Evolutionary conservation across 2,329 filamentous ascomycete species (phyloP).

Genomic region (Paecilomyces sp.): DNA sequence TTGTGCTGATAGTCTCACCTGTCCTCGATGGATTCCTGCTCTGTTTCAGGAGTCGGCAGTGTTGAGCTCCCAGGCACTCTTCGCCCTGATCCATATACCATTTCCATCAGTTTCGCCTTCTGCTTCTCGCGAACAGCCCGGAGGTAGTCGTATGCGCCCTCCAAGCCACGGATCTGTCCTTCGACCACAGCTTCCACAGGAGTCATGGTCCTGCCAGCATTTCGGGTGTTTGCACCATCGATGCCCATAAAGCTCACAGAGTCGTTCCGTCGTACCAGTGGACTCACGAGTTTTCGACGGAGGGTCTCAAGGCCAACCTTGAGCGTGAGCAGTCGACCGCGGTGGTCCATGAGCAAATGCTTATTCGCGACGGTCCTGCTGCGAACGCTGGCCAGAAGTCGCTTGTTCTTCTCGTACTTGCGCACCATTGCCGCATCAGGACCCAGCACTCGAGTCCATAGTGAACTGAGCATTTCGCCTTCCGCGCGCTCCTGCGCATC

Average conservation of each 20-base stretch:
- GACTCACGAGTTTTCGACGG: constrained; percentile 73
- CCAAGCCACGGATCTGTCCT: constrained; percentile 76
- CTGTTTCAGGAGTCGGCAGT: constrained; percentile 12
- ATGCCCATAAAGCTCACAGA: constrained; percentile 32
- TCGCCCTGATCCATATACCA: constrained; percentile 56
- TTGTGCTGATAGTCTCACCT: neutral
- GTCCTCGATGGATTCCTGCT: constrained; percentile 7
- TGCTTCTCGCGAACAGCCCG: constrained; percentile 69
- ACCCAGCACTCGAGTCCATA: constrained; percentile 83
- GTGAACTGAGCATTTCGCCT: constrained; percentile 69
- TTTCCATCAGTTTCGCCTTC: constrained; percentile 75
- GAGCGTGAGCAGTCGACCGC: constrained; percentile 71
- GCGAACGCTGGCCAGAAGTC: constrained; percentile 69
- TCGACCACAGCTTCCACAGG: constrained; percentile 51
- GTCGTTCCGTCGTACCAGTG: constrained; percentile 65
- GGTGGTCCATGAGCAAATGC: constrained; percentile 76
- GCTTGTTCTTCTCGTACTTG: constrained; percentile 88
- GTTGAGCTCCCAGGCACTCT: constrained; percentile 18
- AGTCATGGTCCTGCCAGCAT: constrained; percentile 58
- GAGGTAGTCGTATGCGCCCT: constrained; percentile 72
- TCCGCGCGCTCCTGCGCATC: constrained; percentile 73
- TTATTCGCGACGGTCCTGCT: constrained; percentile 83
- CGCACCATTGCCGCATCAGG: constrained; percentile 65
- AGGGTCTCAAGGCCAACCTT: constrained; percentile 84
- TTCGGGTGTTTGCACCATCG: constrained; percentile 25